Base-by-base conservation (phyloP, 495 filamentous ascomycete genomes). In the Entonaema liquescens region DNA sequence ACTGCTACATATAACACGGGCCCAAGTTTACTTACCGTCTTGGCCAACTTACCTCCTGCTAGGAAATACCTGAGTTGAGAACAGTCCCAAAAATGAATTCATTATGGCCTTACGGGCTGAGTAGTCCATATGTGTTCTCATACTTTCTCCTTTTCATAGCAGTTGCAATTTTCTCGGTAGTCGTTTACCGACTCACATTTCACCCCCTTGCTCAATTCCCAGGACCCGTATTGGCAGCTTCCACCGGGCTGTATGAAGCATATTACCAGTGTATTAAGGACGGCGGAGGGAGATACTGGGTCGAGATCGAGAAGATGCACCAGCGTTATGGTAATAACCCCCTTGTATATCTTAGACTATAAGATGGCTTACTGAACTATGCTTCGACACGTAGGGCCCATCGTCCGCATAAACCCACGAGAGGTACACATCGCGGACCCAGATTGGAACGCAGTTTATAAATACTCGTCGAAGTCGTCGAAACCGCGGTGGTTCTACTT, bases 391-490 rank as follows among this genome's bases (percentile, higher is more conserved):
- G 3, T 35, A 80, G 86, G 85, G 35, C 83, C 86, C 15, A 86
- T 88, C 57, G 77, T 88, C 29, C 82, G 86, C 29, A 86, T 88
- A 72, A 85, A 76, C 62, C 85, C 86, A 0, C 74, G 77, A 49
- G 85, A 88, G 50, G 63, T 74, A 4, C 73, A 76, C 62, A 74
- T 74, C 57, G 60, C 63, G 12, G 77, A 88, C 59, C 78, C 80
- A 0, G 74, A 75, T 21, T 76, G 72, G 72, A 69, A 71, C 36
- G 68, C 62, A 6, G 61, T 77, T 11, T 76, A 77, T 67, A 72
- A 73, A 49, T 70, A 77, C 70, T 69, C 72, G 33, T 50, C 73
- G 1, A 75, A 73, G 13, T 68, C 78, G 15, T 69, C 73, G 60
- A 82, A 82, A 61, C 77, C 77, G 25, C 65, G 65, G 2, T 80